phyloP scores from a whole-genome alignment of 768 basidiomycete genomes.

The Polyporus arcularius region DNA sequence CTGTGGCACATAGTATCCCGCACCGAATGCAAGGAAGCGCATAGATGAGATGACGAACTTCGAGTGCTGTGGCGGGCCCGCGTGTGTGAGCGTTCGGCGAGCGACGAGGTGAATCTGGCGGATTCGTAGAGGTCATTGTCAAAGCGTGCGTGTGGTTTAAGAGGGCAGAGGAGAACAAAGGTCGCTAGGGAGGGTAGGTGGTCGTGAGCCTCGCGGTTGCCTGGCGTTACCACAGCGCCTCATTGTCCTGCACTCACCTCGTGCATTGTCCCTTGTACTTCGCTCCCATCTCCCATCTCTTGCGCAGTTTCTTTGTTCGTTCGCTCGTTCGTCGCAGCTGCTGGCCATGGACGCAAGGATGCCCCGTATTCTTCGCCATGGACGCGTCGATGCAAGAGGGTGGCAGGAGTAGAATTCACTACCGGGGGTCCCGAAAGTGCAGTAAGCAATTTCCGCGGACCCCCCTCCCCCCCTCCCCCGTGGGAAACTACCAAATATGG shows the following conservation, averaged over 20 bases:
- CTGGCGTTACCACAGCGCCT: not conserved
- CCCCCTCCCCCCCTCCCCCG: not conserved
- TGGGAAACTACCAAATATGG: not conserved
- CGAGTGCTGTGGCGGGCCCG: not conserved
- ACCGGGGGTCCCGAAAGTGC: not conserved
- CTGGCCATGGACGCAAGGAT: too few species aligned
- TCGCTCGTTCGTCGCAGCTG: too few species aligned
- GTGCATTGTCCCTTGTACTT: too few species aligned
- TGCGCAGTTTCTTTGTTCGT: too few species aligned
- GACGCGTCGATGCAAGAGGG: not conserved
- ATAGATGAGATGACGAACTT: conserved; percentile 15
- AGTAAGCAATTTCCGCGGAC: not conserved
- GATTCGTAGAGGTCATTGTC: not conserved
- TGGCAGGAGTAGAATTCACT: not conserved
- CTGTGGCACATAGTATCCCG: conserved; percentile 4
- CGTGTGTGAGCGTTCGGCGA: not conserved
- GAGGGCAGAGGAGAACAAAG: not conserved
- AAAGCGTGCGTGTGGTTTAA: not conserved
- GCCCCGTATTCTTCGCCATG: too few species aligned
- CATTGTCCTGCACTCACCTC: too few species aligned
- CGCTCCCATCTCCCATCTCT: too few species aligned
- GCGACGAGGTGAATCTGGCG: not conserved
- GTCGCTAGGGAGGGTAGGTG: not conserved
- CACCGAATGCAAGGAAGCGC: conserved; percentile 16
- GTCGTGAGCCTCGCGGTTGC: not conserved